Base-by-base conservation (phyloP, 805 yeast genomes). In the Saturnispora diversa region DNA sequence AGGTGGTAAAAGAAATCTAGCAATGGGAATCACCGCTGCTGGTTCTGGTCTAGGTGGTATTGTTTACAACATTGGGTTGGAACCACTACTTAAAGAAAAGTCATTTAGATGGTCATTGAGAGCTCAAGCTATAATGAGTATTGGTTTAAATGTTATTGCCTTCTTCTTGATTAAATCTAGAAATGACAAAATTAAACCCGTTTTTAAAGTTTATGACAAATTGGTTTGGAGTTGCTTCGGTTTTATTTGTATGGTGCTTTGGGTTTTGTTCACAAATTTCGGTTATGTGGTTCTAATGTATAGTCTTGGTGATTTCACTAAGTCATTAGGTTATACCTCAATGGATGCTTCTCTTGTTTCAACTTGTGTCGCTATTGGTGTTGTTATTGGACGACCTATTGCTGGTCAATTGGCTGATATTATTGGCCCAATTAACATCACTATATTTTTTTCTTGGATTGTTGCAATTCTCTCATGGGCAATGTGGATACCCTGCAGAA, bases 231-330 rank as follows among this genome's bases (percentile, higher is more conserved):
- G 45, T 12, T 55, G 61, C 24, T 59, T 63, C 26, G 75, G 75
- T 0, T 49, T 51, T 37, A 35, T 45, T 22, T 49, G 52, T 31
- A 32, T 56, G 20, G 26, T 50, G 2, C 59, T 68, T 46, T 68
- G 69, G 68, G 58, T 68, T 8, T 59, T 68, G 38, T 62, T 69
- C 35, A 69, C 80, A 10, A 60, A 74, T 56, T 66, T 77, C 47
- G 84, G 83, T 0, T 78, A 77, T 50, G 80, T 75, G 28, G 68
- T 74, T 19, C 60, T 75, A 31, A 62, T 77, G 53, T 77, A 77
- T 54, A 69, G 74, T 27, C 58, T 79, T 47, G 74, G 78, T 7
- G 77, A 77, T 47, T 76, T 72, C 50, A 74, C 83, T 10, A 63
- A 70, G 3, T 70, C 80, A 2, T 49, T 79, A 42, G 85, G 85